Percentiles rank a stretch among this genome's conserved stretches.
Evolutionary conservation across 805 yeast species (phyloP).

Genomic region (Tetrapisispora nanseiensis): DNA sequence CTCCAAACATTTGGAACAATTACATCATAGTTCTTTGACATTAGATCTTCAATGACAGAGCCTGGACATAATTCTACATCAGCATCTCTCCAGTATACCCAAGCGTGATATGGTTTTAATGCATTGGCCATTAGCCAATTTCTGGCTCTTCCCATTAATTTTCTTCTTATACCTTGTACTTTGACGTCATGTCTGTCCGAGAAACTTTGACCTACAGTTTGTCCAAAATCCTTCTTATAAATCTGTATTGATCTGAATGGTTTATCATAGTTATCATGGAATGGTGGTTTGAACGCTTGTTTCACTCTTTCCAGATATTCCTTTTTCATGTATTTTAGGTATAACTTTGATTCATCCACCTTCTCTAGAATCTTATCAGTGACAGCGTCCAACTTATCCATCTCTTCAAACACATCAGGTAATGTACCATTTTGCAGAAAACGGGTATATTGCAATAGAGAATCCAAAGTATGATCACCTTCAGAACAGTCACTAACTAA

Average conservation of each 20-base stretch:
- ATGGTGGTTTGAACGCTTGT: constrained; percentile 55
- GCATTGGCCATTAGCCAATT: constrained; percentile 89
- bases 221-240: constrained; percentile 78
- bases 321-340: constrained; percentile 60
- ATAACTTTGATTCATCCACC: constrained; percentile 51
- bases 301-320: constrained; percentile 48
- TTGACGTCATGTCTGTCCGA: constrained; percentile 91
- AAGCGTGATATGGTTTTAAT: constrained; percentile 81
- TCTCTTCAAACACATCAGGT: constrained; percentile 30
- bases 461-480: constrained; percentile 54
- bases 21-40: constrained; percentile 85
- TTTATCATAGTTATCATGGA: constrained; percentile 48
- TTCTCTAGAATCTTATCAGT: constrained; percentile 33
- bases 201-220: constrained; percentile 84
- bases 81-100: constrained; percentile 97
- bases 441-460: constrained; percentile 52
- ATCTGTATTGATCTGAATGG: constrained; percentile 77
- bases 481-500: constrained; percentile 71
- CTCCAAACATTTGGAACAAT: constrained; percentile 94
- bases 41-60: constrained; percentile 79
- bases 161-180: constrained; percentile 92
- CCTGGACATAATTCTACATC: constrained; percentile 89
- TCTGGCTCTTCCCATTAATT: constrained; percentile 90
- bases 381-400: constrained; percentile 23
- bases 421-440: constrained; percentile 66